These are phyloP conservation scores for Hericium rajendrae DNA, from an alignment of 768 basidiomycete species.

Conservation along the genomic window DNA sequence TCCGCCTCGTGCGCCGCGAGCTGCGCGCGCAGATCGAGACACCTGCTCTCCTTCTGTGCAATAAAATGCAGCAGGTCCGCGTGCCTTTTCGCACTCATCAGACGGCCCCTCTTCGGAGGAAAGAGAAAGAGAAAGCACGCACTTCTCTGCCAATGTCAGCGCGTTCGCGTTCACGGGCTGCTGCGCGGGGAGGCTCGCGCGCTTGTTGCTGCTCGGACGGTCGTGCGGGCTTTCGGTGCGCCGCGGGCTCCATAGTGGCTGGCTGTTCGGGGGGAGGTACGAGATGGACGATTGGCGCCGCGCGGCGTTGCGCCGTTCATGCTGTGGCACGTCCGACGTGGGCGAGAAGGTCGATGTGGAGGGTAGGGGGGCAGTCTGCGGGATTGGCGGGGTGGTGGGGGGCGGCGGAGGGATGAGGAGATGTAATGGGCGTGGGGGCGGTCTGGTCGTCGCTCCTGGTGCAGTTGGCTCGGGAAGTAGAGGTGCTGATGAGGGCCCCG, in stretches of 20 bases:
- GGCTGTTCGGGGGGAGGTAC: conserved; percentile 29
- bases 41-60: conserved; percentile 79
- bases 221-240: background rate
- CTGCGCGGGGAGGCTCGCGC: conserved; percentile 9
- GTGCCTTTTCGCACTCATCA: conserved; percentile 37
- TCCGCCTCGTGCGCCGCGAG: conserved; percentile 66
- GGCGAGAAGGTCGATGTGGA: conserved; percentile 20
- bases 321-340: conserved; percentile 15
- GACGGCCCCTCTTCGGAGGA: background rate
- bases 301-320: conserved; percentile 13
- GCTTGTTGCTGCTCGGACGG: conserved; percentile 13
- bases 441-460: background rate
- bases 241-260: conserved; percentile 9
- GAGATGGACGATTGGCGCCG: conserved; percentile 48
- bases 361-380: conserved; percentile 12
- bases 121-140: conserved; percentile 14
- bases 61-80: conserved; percentile 76
- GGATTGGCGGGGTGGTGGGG: conserved; percentile 11
- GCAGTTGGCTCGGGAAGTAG: background rate
- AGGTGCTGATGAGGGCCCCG: background rate
- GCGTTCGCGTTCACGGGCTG: conserved; percentile 27
- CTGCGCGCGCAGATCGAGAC: conserved; percentile 71
- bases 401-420: conserved; percentile 25
- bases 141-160: conserved; percentile 67
- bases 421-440: conserved; percentile 39